Conservation (phyloP, 768 basidiomycete species). For the Hygrophorus russula region DNA sequence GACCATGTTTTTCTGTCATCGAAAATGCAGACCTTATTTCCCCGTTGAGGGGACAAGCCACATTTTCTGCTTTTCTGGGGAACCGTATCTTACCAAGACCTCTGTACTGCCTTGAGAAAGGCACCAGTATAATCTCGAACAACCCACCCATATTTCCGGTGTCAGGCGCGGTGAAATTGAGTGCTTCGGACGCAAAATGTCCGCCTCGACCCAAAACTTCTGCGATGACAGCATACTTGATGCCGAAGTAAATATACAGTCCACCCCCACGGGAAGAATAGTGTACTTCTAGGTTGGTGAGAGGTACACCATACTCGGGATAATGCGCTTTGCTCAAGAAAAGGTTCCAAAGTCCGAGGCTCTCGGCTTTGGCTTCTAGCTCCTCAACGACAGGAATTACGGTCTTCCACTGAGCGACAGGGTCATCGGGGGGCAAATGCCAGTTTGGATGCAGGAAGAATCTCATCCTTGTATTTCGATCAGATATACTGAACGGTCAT, state of each 20-base stretch:
- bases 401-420: constrained; percentile 70
- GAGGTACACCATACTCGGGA: constrained; percentile 77
- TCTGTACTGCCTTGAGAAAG: constrained; percentile 35
- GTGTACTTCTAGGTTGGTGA: constrained; percentile 85
- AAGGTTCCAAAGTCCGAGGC: constrained; percentile 91
- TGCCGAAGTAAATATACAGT: constrained; percentile 1
- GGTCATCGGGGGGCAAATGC: constrained; percentile 74
- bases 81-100: constrained; percentile 94
- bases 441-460: constrained; percentile 66
- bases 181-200: constrained; percentile 72
- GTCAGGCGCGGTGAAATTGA: constrained; percentile 94
- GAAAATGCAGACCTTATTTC: constrained; percentile 91
- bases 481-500: background rate
- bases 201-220: constrained; percentile 83
- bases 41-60: constrained; percentile 88
- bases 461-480: constrained; percentile 57
- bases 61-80: constrained; percentile 77
- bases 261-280: background rate
- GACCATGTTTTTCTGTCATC: constrained; percentile 93
- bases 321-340: constrained; percentile 94
- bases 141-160: constrained; percentile 93
- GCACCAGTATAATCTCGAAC: background rate
- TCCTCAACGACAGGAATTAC: constrained; percentile 72
- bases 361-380: constrained; percentile 80
- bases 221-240: constrained; percentile 94